Evolutionary conservation across 2,329 filamentous ascomycete genomes (phyloP).

Genomic region (Diaporthe eres): DNA sequence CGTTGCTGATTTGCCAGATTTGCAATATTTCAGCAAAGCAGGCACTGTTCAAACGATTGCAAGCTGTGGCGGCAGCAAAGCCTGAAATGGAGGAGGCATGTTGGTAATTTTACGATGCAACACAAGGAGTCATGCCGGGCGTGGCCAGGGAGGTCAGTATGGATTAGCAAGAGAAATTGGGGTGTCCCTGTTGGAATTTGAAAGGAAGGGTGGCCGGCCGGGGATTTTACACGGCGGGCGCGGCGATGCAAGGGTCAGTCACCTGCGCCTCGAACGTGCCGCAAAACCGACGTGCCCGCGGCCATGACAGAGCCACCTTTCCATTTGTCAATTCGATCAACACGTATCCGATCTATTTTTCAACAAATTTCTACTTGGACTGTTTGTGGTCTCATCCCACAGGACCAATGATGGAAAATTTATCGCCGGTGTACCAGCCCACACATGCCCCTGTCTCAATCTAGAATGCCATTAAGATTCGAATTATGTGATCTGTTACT

Average conservation of each 20-base stretch:
- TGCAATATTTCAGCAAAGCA: too few species aligned
- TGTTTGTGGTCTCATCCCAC: background rate
- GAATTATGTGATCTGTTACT: background rate
- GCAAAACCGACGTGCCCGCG: background rate
- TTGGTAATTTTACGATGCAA: background rate
- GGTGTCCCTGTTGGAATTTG: background rate
- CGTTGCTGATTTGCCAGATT: background rate
- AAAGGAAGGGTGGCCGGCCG: background rate
- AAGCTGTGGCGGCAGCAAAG: background rate
- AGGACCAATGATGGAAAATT: background rate
- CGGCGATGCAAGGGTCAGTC: background rate
- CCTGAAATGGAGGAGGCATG: background rate
- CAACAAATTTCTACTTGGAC: background rate
- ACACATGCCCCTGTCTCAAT: background rate
- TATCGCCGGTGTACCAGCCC: background rate
- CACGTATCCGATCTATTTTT: background rate
- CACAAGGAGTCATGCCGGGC: background rate
- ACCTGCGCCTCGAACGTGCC: background rate
- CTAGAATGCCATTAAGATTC: background rate
- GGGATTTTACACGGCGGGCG: background rate
- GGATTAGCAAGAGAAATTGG: background rate
- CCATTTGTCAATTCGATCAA: background rate
- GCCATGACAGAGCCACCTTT: background rate
- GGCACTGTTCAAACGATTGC: background rate
- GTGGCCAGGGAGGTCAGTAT: background rate